Base-by-base conservation (phyloP, 371 early-diverging fungal species). In the Apophysomyces ossiformis region DNA sequence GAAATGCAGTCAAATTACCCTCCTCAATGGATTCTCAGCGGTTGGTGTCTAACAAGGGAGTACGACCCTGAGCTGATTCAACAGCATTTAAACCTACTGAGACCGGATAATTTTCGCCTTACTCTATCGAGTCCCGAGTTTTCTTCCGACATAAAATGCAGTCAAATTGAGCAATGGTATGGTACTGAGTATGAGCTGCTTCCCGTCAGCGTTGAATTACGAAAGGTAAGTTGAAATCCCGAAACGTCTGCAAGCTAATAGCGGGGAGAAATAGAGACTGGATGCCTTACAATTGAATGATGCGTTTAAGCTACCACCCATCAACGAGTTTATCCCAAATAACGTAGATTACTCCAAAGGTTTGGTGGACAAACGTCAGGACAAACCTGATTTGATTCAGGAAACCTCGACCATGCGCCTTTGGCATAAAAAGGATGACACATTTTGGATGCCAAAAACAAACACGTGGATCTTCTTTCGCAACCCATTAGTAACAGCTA, bases 381-480 rank as follows among this genome's bases (percentile, higher is more conserved):
- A 39, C 0, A 80, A 76, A 6, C 91, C 90, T 32, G 58, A 73
- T 13, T 72, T 92, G 62, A 82, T 93, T 36, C 75, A 82, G 61
- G 93, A 95, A 37, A 86, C 87, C 16, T 75, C 87, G 32, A 67
- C 87, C 11, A 71, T 79, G 7, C 87, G 94, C 44, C 71, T 96
- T 46, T 97, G 98, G 98, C 90, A 93, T 70, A 95, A 96, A 75
- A 89, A 90, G 67, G 96, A 96, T 72, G 95, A 96, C 72, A 88
- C 87, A 4, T 97, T 95, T 74, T 89, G 81, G 84, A 85, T 91
- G 2, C 95, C 95, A 38, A 93, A 93, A 58, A 87, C 89, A 39
- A 81, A 80, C 57, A 70, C 83, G 12, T 81, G 78, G 74, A 76
- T 89, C 15, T 61, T 72, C 32, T 70, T 87, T 36, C 75, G 82